Percentiles rank a stretch among this genome's conserved stretches.
phyloP scores from a whole-genome alignment of 2,329 filamentous ascomycete species.

The Fusarium nanum region DNA sequence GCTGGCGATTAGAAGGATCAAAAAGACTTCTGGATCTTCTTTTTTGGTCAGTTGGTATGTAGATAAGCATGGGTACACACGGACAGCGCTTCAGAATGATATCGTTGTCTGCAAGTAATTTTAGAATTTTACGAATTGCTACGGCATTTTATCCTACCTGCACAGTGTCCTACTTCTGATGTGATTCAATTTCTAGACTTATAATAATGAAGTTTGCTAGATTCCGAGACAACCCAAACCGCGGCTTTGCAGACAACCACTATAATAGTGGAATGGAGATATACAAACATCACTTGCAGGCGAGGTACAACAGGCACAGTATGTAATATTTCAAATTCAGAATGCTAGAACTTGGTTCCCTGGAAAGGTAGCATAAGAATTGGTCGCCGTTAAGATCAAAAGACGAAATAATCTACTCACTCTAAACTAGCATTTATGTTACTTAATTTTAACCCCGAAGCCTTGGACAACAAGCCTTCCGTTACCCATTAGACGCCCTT shows the following conservation, averaged over 20 bases:
- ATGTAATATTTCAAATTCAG: conserved; percentile 22
- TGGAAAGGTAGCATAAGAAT: background rate
- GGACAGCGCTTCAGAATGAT: conserved; percentile 35
- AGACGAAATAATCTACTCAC: background rate
- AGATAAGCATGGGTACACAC: conserved; percentile 27
- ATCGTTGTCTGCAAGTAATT: conserved; percentile 35
- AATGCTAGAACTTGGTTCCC: conserved; percentile 14
- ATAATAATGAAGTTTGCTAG: background rate
- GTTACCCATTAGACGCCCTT: conserved; percentile 16
- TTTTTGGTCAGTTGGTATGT: conserved; percentile 15
- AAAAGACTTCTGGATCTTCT: conserved; percentile 4
- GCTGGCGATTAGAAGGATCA: conserved; percentile 6
- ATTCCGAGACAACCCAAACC: background rate
- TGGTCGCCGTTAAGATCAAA: background rate
- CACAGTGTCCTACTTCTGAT: background rate
- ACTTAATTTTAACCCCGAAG: background rate
- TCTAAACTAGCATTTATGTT: background rate
- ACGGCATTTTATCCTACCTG: conserved; percentile 1
- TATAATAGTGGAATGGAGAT: background rate
- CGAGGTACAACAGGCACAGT: conserved; percentile 3
- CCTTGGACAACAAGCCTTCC: background rate
- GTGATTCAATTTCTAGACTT: background rate
- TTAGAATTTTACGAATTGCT: conserved; percentile 24
- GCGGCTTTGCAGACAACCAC: conserved; percentile 24
- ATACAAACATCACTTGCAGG: background rate